Base-by-base conservation (phyloP, 1,139 yeast species). In the Yamadazyma kanchanaburiensis region DNA sequence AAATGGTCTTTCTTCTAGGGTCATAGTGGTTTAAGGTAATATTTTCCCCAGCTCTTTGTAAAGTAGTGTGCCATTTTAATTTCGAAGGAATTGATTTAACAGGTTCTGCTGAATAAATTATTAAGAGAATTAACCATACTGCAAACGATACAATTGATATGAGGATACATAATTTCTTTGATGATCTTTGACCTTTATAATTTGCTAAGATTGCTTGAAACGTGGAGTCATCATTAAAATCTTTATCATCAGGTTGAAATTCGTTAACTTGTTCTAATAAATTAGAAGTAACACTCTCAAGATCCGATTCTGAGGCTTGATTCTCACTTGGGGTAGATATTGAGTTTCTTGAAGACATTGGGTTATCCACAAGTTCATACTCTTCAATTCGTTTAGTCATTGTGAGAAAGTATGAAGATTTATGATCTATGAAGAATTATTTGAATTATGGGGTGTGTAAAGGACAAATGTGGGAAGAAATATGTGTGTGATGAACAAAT, bases 21-120 rank as follows among this genome's bases (percentile, higher is more conserved):
- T 41, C 43, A 35, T 63, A 68, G 2, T 43, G 38, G 28, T 57
- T 61, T 22, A 68, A 44, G 2, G 66, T 55, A 13, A 64, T 41
- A 35, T 65, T 66, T 22, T 45, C 38, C 6, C 58, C 60, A 24
- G 53, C 51, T 15, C 53, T 34, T 20, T 45, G 50, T 2, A 60
- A 40, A 30, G 44, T 47, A 0, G 70, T 57, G 5, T 55, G 51
- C 60, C 61, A 54, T n/a, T 35, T 37, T 24, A 53, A 34, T n/a
- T 36, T 40, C 1, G 51, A 32, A 2, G 58, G 45, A 3, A 53
- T 25, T 12, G 46, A 42, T 2, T 39, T 27, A 2, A 60, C 52
- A 10, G 51, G 40, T 6, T 49, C 44, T 27, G 51, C 51, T 9
- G 71, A 52, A 40, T 67, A 67, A 2, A 53, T 33, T 4, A 64